Evolutionary conservation across 345 rosid species (phyloP).

Genomic region (Salix koriyanagi): DNA sequence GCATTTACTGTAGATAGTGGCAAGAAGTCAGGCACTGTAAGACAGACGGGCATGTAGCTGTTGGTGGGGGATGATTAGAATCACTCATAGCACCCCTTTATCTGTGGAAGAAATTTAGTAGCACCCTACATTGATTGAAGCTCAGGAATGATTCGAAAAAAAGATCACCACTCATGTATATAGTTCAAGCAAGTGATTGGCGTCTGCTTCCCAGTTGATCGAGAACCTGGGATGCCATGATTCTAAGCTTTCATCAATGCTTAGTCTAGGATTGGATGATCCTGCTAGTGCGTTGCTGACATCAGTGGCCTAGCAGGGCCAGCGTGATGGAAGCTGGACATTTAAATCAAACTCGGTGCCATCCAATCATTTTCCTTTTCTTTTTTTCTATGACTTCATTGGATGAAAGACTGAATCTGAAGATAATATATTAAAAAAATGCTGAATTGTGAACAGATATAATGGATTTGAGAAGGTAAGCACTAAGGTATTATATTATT

Average conservation of each 20-base stretch:
- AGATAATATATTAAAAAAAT: neutral
- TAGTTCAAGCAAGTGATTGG: neutral
- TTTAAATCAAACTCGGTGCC: slow-evolving; percentile 22
- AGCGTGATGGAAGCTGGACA: slow-evolving; percentile 2
- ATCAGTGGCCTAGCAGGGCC: slow-evolving; percentile 15
- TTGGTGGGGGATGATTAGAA: neutral
- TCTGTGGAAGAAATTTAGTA: neutral
- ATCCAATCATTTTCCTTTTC: slow-evolving; percentile 12
- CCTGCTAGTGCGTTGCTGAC: slow-evolving; percentile 2
- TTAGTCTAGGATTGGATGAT: neutral
- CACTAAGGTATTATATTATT: slow-evolving; percentile 20
- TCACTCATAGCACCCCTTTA: neutral
- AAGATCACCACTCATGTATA: neutral
- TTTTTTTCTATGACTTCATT: neutral
- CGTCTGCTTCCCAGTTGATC: neutral
- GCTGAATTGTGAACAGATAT: neutral
- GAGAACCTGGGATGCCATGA: neutral
- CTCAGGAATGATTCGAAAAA: neutral
- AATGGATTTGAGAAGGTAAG: slow-evolving; percentile 13
- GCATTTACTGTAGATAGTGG: neutral
- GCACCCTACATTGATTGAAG: neutral
- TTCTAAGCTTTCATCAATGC: neutral
- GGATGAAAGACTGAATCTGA: neutral
- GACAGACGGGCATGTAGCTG: neutral
- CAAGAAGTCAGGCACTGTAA: neutral